phyloP scores from a whole-genome alignment of 176 grass and related monocot genomes.

The Bothriochloa decipiens region DNA sequence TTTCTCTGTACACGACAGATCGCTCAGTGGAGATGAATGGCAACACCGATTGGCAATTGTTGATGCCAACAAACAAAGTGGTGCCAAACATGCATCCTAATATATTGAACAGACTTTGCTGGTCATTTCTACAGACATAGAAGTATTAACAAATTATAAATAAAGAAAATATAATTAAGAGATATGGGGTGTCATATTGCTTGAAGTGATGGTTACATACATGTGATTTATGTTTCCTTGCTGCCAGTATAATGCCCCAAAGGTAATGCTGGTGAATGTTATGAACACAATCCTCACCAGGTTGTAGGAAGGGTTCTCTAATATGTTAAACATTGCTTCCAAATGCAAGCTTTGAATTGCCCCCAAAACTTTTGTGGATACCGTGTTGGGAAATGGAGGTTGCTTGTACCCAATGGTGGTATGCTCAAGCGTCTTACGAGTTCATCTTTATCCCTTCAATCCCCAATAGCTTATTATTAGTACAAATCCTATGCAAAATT shows the following conservation, averaged over 20 bases:
- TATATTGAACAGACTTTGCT: slow-evolving; percentile 76
- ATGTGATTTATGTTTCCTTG: slow-evolving; percentile 55
- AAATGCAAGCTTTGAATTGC: slow-evolving; percentile 76
- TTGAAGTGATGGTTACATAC: slow-evolving; percentile 44
- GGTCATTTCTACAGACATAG: slow-evolving; percentile 40
- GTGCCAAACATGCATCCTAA: slow-evolving; percentile 57
- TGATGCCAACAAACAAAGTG: slow-evolving; percentile 53
- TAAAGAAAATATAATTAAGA: neutral
- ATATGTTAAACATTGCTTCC: slow-evolving; percentile 75
- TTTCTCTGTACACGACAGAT: slow-evolving; percentile 68
- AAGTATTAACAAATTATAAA: neutral
- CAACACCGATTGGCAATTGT: slow-evolving; percentile 56
- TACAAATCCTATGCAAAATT: neutral
- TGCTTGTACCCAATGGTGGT: slow-evolving; percentile 37
- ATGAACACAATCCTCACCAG: slow-evolving; percentile 55
- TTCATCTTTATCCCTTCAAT: slow-evolving; percentile 55
- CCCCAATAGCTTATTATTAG: slow-evolving; percentile 10
- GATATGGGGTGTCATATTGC: neutral
- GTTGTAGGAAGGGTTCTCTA: slow-evolving; percentile 86
- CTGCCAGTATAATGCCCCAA: slow-evolving; percentile 58
- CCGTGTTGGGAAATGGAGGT: slow-evolving; percentile 57
- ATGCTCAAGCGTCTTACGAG: slow-evolving; percentile 47
- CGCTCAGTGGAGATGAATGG: slow-evolving; percentile 64
- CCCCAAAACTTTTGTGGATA: slow-evolving; percentile 60
- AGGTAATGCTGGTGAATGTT: neutral